A percentile compares a stretch with the other conserved stretches of the same genome.
Evolutionary conservation across 177 flowering plant species (phyloP).

Genomic region (Vitis hybrid): DNA sequence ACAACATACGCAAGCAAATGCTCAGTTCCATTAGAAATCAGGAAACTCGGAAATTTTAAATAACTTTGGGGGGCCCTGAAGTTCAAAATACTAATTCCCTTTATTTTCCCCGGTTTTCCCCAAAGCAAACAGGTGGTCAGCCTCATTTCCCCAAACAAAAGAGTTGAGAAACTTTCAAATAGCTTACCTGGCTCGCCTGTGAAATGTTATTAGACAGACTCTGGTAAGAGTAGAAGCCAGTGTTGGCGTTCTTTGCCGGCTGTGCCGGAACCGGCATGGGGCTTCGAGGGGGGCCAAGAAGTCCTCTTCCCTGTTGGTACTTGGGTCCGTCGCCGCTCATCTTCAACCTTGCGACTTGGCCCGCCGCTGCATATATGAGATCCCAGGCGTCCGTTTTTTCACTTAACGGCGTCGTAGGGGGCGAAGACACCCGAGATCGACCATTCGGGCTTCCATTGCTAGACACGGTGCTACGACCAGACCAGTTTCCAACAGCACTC

Average conservation of each 20-base stretch:
- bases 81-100: neutral
- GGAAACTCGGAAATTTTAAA: neutral
- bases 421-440: constrained; percentile 30
- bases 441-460: constrained; percentile 43
- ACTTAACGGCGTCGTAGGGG: constrained; percentile 38
- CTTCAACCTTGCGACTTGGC: constrained; percentile 46
- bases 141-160: neutral
- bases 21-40: neutral
- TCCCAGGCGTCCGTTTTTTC: constrained; percentile 36
- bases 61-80: too few species aligned
- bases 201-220: neutral
- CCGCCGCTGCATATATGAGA: constrained; percentile 50
- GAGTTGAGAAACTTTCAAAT: neutral
- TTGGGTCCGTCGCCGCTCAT: constrained; percentile 16
- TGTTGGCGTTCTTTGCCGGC: neutral
- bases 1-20: neutral
- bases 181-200: constrained; percentile 17
- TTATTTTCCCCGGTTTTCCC: neutral
- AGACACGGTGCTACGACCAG: constrained; percentile 16
- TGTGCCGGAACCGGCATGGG: neutral
- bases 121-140: neutral
- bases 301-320: constrained; percentile 1
- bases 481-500: constrained; percentile 37
- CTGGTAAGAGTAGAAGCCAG: constrained; percentile 10
- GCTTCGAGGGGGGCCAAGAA: constrained; percentile 4